Conservation (phyloP, 208 protist genomes). For the Strigomonas culicis region DNA sequence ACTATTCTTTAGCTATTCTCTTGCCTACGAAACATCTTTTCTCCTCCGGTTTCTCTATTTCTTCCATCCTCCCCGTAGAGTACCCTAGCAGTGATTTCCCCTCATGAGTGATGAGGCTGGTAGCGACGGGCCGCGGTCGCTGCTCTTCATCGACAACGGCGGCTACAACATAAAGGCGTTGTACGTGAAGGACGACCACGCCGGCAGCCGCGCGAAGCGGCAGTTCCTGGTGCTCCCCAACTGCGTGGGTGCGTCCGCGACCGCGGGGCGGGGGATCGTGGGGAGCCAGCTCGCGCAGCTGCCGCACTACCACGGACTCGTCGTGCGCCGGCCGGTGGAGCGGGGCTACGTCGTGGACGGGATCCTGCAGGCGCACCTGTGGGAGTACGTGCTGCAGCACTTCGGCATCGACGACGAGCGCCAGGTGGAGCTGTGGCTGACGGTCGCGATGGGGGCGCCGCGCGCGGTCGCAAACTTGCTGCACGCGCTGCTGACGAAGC, state of each 20-base stretch:
- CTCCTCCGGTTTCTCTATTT: too few species aligned
- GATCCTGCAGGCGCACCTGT: slow-evolving; percentile 58
- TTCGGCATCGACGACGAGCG: slow-evolving; percentile 62
- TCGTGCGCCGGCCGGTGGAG: slow-evolving; percentile 77
- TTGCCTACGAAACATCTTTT: too few species aligned
- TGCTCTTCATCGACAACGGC: slow-evolving; percentile 78
- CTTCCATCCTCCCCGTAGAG: too few species aligned
- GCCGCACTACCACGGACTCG: slow-evolving; percentile 74
- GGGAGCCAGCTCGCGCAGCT: slow-evolving; percentile 56
- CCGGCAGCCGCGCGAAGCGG: slow-evolving; percentile 3
- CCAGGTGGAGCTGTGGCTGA: slow-evolving; percentile 63
- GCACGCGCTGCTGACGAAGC: slow-evolving; percentile 43
- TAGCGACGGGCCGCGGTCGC: slow-evolving; percentile 4
- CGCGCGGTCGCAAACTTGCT: slow-evolving; percentile 48
- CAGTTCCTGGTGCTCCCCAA: slow-evolving; percentile 47
- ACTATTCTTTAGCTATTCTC: too few species aligned
- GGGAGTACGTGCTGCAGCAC: slow-evolving; percentile 71
- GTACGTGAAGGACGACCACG: slow-evolving; percentile 23
- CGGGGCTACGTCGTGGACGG: slow-evolving; percentile 75
- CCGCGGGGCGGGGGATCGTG: slow-evolving; percentile 64
- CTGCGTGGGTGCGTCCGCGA: slow-evolving; percentile 57
- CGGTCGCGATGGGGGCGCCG: slow-evolving; percentile 56
- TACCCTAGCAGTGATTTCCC: too few species aligned
- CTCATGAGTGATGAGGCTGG: too few species aligned
- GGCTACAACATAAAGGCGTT: slow-evolving; percentile 74